These are phyloP conservation scores for Murraya paniculata DNA, from an alignment of 345 rosid genomes.

Conservation along the genomic window DNA sequence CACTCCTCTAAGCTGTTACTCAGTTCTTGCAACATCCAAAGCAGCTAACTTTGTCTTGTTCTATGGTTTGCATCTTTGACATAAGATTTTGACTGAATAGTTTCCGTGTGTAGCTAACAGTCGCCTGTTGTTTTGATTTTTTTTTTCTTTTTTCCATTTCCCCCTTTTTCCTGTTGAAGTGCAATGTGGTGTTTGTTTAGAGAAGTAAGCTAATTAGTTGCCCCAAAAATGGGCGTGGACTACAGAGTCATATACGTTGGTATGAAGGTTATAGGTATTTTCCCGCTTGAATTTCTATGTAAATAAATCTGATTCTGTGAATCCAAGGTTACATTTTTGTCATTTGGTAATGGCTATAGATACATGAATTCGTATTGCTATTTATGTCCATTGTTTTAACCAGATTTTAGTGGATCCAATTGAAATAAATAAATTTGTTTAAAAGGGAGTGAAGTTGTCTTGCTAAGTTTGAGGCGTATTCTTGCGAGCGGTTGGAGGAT, in stretches of 20 bases:
- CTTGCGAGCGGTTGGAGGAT: too few species aligned
- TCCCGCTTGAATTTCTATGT: conserved; percentile 24
- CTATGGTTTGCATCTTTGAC: conserved; percentile 21
- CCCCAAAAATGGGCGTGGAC: conserved; percentile 7
- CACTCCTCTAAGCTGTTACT: conserved; percentile 3
- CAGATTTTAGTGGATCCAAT: rapidly evolving
- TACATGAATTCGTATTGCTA: not conserved
- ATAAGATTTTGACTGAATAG: conserved; percentile 40
- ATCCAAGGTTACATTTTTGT: not conserved
- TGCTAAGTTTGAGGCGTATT: too few species aligned
- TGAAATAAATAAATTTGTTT: too few species aligned
- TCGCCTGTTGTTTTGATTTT: not conserved
- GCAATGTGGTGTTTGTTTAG: conserved; percentile 4
- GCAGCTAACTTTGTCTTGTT: conserved; percentile 25
- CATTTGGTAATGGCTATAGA: not conserved
- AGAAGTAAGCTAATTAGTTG: not conserved
- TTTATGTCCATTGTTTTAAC: not conserved
- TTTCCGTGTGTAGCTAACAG: conserved; percentile 28
- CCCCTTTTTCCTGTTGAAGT: not conserved
- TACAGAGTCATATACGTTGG: conserved; percentile 4
- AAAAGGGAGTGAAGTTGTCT: too few species aligned
- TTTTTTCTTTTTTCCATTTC: not conserved
- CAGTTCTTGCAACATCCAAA: conserved; percentile 21
- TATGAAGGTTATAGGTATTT: conserved; percentile 12
- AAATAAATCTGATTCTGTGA: conserved; percentile 25